A percentile compares a stretch with the other conserved stretches of the same genome.
These are phyloP conservation scores for Pinus tabuliformis DNA, from an alignment of 75 land plant genomes.

Conservation along the genomic window DNA sequence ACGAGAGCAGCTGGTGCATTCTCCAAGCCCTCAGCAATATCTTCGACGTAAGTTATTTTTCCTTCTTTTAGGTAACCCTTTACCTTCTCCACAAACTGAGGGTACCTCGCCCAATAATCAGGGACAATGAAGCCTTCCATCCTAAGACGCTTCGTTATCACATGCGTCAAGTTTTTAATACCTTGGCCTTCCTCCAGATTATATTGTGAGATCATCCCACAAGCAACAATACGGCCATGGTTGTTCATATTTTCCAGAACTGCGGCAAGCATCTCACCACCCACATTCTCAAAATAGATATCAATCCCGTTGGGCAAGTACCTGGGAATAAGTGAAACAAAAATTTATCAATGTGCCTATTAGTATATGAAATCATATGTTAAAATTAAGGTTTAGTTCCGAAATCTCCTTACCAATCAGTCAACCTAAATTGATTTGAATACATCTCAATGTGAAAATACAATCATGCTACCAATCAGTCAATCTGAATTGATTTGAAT, in stretches of 20 bases:
- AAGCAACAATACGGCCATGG: conserved; percentile 37
- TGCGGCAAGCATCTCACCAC: conserved; percentile 57
- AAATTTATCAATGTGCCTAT: background rate
- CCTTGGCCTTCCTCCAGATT: conserved; percentile 36
- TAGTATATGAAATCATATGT: no score
- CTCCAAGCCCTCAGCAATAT: conserved; percentile 48
- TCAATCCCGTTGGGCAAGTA: no score
- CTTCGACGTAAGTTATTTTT: conserved; percentile 42
- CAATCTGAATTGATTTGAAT: no score
- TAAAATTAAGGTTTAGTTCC: no score
- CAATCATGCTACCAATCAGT: conserved; percentile 11
- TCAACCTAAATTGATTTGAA: no score
- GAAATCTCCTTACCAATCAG: no score
- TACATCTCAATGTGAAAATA: conserved; percentile 50
- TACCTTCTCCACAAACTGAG: conserved; percentile 29
- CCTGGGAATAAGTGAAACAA: no score
- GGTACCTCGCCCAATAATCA: conserved; percentile 21
- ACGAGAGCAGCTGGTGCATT: conserved; percentile 53
- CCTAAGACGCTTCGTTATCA: conserved; percentile 35
- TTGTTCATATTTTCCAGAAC: conserved; percentile 45
- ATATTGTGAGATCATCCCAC: conserved; percentile 61
- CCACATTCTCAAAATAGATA: conserved; percentile 15
- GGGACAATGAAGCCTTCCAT: conserved; percentile 49
- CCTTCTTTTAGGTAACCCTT: conserved; percentile 34
- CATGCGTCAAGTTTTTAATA: conserved; percentile 31